phyloP scores from a whole-genome alignment of 1,284 basidiomycete genomes.

The Boletellus deceptivus region DNA sequence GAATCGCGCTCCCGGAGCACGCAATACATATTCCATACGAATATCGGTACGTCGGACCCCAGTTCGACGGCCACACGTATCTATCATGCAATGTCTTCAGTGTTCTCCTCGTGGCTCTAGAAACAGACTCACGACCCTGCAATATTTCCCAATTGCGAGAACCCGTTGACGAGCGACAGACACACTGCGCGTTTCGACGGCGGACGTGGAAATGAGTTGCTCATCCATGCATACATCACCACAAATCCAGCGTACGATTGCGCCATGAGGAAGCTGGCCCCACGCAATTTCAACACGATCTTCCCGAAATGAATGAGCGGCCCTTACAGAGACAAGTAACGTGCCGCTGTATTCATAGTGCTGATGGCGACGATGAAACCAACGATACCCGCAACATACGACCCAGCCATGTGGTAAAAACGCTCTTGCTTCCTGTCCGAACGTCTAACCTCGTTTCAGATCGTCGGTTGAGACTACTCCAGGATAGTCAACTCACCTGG shows the following conservation, averaged over 20 bases:
- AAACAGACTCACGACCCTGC: slow-evolving; percentile 57
- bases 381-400: slow-evolving; percentile 55
- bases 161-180: slow-evolving; percentile 67
- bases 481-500: slow-evolving; percentile 39
- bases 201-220: slow-evolving; percentile 63
- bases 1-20: slow-evolving; percentile 13
- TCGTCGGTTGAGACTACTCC: slow-evolving; percentile 10
- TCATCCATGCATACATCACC: slow-evolving; percentile 64
- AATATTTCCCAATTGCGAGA: slow-evolving; percentile 67
- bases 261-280: slow-evolving; percentile 65
- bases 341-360: slow-evolving; percentile 65
- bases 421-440: slow-evolving; percentile 50
- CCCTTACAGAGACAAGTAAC: slow-evolving; percentile 65
- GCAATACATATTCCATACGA: slow-evolving; percentile 31
- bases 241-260: slow-evolving; percentile 70
- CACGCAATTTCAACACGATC: slow-evolving; percentile 1
- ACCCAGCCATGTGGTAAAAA: slow-evolving; percentile 61
- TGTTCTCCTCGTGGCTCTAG: neutral
- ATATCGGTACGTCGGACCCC: slow-evolving; percentile 30
- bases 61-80: slow-evolving; percentile 23
- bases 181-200: slow-evolving; percentile 71
- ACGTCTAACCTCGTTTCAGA: slow-evolving; percentile 3
- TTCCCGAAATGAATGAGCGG: slow-evolving; percentile 1
- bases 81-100: slow-evolving; percentile 6
- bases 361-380: slow-evolving; percentile 69